phyloP scores from a whole-genome alignment of 1,284 basidiomycete species.

The Leucoagaricus sp. region DNA sequence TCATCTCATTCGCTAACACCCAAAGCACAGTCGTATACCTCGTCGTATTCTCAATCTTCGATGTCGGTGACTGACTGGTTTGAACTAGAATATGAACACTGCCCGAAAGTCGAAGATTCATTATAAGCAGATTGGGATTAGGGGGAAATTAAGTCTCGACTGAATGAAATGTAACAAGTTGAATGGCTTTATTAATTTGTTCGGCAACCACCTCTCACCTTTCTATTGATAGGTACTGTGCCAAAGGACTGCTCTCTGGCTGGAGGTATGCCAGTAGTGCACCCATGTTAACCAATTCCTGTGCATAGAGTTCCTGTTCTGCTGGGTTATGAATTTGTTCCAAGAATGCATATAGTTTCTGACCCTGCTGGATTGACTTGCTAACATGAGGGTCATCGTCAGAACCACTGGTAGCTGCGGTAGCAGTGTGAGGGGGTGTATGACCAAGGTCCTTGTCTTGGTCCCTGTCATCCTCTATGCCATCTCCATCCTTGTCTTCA shows the following conservation, averaged over 20 bases:
- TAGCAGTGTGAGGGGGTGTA: not conserved
- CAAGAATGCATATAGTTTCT: conserved; percentile 61
- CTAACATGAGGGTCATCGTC: conserved; percentile 8
- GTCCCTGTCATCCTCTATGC: not conserved
- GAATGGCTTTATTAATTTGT: conserved; percentile 85
- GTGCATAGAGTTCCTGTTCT: conserved; percentile 60
- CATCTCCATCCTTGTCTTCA: not conserved
- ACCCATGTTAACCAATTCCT: conserved; percentile 72
- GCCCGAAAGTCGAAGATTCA: not conserved
- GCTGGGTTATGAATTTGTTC: conserved; percentile 49
- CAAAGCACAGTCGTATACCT: conserved; percentile 63
- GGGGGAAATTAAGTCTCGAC: not conserved
- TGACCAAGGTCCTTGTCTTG: not conserved
- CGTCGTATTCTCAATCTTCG: conserved; percentile 59
- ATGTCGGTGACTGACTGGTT: conserved; percentile 50
- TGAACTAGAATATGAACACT: conserved; percentile 42
- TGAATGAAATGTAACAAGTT: conserved; percentile 55
- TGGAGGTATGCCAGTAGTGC: conserved; percentile 76
- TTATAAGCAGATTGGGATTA: not conserved
- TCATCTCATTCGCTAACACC: conserved; percentile 52
- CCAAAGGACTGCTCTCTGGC: conserved; percentile 69
- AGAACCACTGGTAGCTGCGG: not conserved
- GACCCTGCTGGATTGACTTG: conserved; percentile 54
- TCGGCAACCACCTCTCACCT: conserved; percentile 80
- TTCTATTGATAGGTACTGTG: conserved; percentile 70